Evolutionary conservation across 2,329 filamentous ascomycete genomes (phyloP).

Genomic region (Graphilbum sp.): DNA sequence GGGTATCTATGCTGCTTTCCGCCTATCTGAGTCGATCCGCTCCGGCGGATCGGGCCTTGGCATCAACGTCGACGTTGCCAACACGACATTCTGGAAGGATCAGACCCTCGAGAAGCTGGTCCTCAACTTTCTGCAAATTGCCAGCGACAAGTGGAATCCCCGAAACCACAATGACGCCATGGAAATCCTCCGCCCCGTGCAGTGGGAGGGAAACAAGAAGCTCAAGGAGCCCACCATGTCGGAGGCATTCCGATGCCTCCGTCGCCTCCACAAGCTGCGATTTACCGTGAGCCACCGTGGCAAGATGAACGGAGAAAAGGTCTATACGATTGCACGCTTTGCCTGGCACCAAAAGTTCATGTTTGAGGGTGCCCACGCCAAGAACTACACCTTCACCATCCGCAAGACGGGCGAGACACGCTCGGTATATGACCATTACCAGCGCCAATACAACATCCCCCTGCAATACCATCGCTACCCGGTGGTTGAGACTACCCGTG

Average conservation of each 20-base stretch:
- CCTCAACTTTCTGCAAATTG: conserved; percentile 12
- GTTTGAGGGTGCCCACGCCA: conserved; percentile 28
- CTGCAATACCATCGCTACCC: conserved; percentile 34
- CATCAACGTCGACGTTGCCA: conserved; percentile 82
- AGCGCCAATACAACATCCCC: conserved; percentile 32
- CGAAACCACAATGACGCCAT: conserved; percentile 13
- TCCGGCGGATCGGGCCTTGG: conserved; percentile 44
- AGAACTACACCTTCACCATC: conserved; percentile 39
- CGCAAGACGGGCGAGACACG: conserved; percentile 27
- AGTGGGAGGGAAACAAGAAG: conserved; percentile 7
- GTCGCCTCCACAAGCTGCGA: conserved; percentile 35
- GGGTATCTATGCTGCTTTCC: conserved; percentile 75
- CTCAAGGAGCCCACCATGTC: conserved; percentile 20
- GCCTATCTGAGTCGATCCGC: conserved; percentile 43
- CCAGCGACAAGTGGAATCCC: conserved; percentile 11
- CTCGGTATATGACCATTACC: conserved; percentile 38
- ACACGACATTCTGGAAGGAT: conserved; percentile 68
- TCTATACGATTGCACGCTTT: conserved; percentile 36
- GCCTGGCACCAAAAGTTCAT: conserved; percentile 28
- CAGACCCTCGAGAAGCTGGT: conserved; percentile 23
- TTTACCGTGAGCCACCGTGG: conserved; percentile 40
- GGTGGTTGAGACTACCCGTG: conserved; percentile 38
- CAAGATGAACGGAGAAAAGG: conserved; percentile 26
- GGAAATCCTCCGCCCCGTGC: conserved; percentile 19
- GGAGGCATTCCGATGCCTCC: conserved; percentile 36